A percentile compares a stretch with the other conserved stretches of the same genome.
Conservation (phyloP, 164 flowering plant genomes). For the Vitis cinerea region DNA sequence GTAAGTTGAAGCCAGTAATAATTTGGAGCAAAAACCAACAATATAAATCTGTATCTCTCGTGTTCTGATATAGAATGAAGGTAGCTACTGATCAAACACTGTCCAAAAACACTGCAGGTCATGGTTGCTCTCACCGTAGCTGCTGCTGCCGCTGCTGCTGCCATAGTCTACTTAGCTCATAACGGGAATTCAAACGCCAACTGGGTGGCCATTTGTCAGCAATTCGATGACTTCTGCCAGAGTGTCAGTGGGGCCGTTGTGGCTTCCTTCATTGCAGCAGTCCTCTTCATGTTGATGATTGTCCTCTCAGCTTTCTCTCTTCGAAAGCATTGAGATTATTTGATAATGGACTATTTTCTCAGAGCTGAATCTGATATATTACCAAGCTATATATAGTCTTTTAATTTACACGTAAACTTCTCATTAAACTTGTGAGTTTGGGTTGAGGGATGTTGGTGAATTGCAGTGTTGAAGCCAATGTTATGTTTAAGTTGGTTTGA, state of each 20-base stretch:
- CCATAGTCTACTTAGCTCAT: constrained; percentile 79
- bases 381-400: too few relatives aligned
- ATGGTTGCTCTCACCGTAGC: constrained; percentile 46
- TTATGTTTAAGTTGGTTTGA: too few relatives aligned
- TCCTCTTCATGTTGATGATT: constrained; percentile 44
- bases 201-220: constrained; percentile 76
- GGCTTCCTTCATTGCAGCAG: constrained; percentile 47
- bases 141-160: constrained; percentile 55
- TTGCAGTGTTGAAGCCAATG: too few relatives aligned
- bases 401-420: too few relatives aligned
- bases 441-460: too few relatives aligned
- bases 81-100: neutral
- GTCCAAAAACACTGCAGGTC: constrained; percentile 33
- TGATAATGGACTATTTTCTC: too few relatives aligned
- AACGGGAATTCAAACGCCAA: constrained; percentile 67
- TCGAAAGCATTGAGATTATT: constrained; percentile 18
- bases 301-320: constrained; percentile 55
- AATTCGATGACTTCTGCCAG: constrained; percentile 68
- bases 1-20: constrained; percentile 32
- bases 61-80: neutral
- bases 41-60: too few relatives aligned
- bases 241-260: constrained; percentile 59
- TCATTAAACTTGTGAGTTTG: too few relatives aligned
- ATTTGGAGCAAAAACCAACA: neutral
- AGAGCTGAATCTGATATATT: too few relatives aligned